Conservation (phyloP, 441 rosid species). For the Pelargonium myrrhifolium region DNA sequence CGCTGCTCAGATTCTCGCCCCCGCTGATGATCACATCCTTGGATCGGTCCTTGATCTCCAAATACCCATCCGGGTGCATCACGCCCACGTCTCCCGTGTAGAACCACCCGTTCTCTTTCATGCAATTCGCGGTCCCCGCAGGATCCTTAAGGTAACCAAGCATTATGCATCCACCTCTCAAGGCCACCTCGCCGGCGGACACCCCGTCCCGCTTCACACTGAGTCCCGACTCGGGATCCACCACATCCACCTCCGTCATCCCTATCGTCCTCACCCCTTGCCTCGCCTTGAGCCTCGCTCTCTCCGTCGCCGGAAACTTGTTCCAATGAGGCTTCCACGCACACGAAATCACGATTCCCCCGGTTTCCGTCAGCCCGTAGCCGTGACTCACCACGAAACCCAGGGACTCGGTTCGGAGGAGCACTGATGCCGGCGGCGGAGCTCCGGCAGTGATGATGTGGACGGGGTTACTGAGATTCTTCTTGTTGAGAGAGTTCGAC, state of each 20-base stretch:
- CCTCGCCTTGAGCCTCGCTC: constrained; percentile 48
- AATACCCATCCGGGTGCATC: constrained; percentile 62
- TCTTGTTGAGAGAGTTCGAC: constrained; percentile 26
- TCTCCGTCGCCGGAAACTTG: constrained; percentile 43
- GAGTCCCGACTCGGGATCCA: constrained; percentile 38
- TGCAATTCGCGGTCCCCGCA: constrained; percentile 32
- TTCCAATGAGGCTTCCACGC: constrained; percentile 77
- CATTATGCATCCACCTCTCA: constrained; percentile 63
- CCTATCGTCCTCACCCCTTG: constrained; percentile 28
- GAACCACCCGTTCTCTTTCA: constrained; percentile 54
- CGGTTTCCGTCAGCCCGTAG: constrained; percentile 64
- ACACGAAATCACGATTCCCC: constrained; percentile 48
- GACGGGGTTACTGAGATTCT: constrained; percentile 37
- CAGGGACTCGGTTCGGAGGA: constrained; percentile 47
- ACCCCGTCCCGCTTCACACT: constrained; percentile 54
- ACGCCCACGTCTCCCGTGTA: constrained; percentile 75
- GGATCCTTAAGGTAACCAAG: constrained; percentile 71
- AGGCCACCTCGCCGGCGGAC: constrained; percentile 49
- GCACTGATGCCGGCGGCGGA: constrained; percentile 68
- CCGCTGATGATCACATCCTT: constrained; percentile 80
- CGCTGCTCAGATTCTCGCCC: constrained; percentile 73
- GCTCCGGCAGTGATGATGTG: constrained; percentile 67
- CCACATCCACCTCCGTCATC: constrained; percentile 40
- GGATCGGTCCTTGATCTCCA: constrained; percentile 73
- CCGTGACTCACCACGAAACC: constrained; percentile 73